Base-by-base conservation (phyloP, 2,329 filamentous ascomycete species). In the Gliomastix tumulicola region DNA sequence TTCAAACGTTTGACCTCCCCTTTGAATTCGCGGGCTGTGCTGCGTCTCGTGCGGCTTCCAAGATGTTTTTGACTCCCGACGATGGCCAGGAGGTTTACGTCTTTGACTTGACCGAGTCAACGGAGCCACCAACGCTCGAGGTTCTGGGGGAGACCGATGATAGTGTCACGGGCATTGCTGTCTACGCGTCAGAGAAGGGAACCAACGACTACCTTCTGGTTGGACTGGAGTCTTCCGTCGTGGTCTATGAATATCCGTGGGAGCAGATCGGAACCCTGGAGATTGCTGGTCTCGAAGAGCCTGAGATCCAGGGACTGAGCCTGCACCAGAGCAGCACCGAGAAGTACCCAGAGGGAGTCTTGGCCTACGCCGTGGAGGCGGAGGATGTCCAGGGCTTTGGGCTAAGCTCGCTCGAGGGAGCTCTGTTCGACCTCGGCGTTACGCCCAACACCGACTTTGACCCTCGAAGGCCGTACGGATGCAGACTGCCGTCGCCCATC, bases 11-110 rank as follows among this genome's bases (percentile, higher is more conserved):
- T 38, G 42, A 54, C 0, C 52, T 60, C 1, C 55, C 56, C 1
- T 55, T 65, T 10, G 66, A 71, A 37, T 54, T 59, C 4, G 61
- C 63, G 4, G 59, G 63, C 1, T 71, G 67, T 35, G 60, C 64
- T 6, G 55, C 60, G 8, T 65, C 62, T 1, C 41, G 50, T 2
- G 51, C 52, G 2, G 49, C 53, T n/a, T 50, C 54, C 1, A 49
- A 49, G 8, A 54, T 70, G 33, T 66, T 62, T 40, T 57, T 69
- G 10, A 58, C 57, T 5, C 51, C 54, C 2, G 59, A 66, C 11
- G 63, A 65, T 15, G 51, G 54, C 37, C 49, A 55, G 7, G 44
- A 40, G 1, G 41, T 68, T 4, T 69, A 67, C 40, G 32, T 41
- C 1, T 65, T 71, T 32, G 30, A 50, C 2, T 57, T 65, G 1